These are phyloP conservation scores for Vanderwaltozyma verrucispora DNA, from an alignment of 805 yeast species.

Conservation along the genomic window DNA sequence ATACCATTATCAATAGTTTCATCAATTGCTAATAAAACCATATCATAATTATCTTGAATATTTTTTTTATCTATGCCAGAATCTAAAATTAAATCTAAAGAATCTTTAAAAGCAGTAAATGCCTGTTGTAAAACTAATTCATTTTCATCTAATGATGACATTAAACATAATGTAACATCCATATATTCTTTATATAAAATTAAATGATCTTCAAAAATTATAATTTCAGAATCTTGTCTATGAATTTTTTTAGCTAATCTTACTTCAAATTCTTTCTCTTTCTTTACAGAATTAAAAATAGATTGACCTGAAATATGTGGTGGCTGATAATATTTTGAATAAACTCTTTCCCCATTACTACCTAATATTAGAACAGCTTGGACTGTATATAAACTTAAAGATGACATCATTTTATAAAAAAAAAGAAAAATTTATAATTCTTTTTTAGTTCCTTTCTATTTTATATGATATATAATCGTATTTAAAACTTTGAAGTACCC, in stretches of 20 bases:
- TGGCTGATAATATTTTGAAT: conserved; percentile 72
- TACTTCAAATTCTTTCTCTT: conserved; percentile 70
- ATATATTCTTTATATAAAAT: conserved; percentile 80
- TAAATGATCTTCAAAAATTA: conserved; percentile 67
- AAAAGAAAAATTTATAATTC: too few relatives aligned
- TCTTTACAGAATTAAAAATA: conserved; percentile 36
- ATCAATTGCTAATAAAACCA: conserved; percentile 77
- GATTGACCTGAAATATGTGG: conserved; percentile 36
- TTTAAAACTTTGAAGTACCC: too few relatives aligned
- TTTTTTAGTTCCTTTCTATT: too few relatives aligned
- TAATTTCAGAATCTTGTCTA: conserved; percentile 70
- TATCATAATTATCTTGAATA: conserved; percentile 72
- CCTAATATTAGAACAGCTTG: conserved; percentile 76
- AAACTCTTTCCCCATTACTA: conserved; percentile 66
- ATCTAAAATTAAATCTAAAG: conserved; percentile 63
- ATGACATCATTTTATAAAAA: conserved; percentile 8
- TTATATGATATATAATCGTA: too few relatives aligned
- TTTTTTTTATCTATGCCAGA: conserved; percentile 64
- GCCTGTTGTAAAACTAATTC: conserved; percentile 71
- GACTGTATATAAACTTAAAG: conserved; percentile 67
- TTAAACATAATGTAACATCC: conserved; percentile 61
- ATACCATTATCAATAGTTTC: conserved; percentile 93
- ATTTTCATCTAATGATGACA: conserved; percentile 71
- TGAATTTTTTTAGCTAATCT: conserved; percentile 63
- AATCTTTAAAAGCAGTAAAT: conserved; percentile 67